Percentiles rank a stretch among this genome's conserved stretches.
These are phyloP conservation scores for Vitis riparia DNA, from an alignment of 164 flowering plant genomes.

Conservation along the genomic window DNA sequence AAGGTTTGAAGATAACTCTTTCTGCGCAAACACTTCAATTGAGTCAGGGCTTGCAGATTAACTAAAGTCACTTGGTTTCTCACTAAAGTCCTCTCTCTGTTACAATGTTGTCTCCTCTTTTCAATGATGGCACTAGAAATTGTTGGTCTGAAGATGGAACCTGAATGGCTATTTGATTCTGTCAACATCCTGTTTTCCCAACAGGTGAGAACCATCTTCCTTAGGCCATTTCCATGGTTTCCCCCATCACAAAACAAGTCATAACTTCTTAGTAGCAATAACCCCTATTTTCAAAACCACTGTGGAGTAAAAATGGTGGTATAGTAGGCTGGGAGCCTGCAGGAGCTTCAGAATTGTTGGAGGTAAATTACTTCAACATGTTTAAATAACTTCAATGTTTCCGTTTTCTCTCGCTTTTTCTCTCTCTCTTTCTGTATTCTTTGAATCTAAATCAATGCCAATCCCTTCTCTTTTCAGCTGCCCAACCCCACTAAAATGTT, in stretches of 20 bases:
- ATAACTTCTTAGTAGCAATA: too few species aligned
- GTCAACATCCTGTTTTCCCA: constrained; percentile 50
- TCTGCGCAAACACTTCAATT: not conserved
- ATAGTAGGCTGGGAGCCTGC: constrained; percentile 44
- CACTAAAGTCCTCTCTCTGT: not conserved
- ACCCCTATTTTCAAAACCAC: too few species aligned
- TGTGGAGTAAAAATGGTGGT: constrained; percentile 29
- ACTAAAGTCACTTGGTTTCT: not conserved
- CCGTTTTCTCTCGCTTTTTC: too few species aligned
- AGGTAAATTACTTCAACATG: constrained; percentile 20
- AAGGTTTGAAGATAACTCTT: constrained; percentile 45
- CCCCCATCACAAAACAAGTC: too few species aligned
- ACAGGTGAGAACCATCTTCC: constrained; percentile 29
- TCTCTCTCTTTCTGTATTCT: not conserved
- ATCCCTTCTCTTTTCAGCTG: constrained; percentile 12
- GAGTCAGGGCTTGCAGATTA: not conserved
- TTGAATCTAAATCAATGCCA: not conserved
- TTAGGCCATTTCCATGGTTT: too few species aligned
- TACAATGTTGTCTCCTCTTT: constrained; percentile 46
- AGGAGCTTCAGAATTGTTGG: constrained; percentile 36
- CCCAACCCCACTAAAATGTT: constrained; percentile 41
- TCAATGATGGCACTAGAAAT: constrained; percentile 50
- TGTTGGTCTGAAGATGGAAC: constrained; percentile 47
- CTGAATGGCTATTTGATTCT: constrained; percentile 37
- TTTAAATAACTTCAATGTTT: not conserved